A percentile compares a stretch with the other conserved stretches of the same genome.
Evolutionary conservation across 75 land plant species (phyloP).

Genomic region (Adiantum capillusveneris): DNA sequence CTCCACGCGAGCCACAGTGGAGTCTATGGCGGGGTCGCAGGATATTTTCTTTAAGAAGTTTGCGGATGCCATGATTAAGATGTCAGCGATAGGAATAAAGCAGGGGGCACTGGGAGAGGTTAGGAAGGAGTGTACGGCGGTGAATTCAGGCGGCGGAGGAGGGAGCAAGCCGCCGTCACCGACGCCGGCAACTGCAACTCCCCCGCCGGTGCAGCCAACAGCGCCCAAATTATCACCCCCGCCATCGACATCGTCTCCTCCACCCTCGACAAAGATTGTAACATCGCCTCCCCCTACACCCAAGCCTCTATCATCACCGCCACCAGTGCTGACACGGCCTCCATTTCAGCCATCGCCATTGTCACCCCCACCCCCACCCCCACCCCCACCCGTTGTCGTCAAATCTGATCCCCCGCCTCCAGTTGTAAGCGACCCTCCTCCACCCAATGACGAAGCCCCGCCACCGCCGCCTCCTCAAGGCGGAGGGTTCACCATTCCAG

Average conservation of each 20-base stretch:
- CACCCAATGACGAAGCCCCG: not conserved
- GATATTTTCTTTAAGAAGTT: constrained; percentile 47
- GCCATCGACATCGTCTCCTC: not conserved
- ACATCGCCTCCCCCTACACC: not conserved
- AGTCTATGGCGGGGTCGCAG: constrained; percentile 42
- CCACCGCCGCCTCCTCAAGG: constrained; percentile 2
- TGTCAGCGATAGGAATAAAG: constrained; percentile 35
- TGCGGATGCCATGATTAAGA: constrained; percentile 48
- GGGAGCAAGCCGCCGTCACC: not conserved
- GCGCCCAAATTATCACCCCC: not conserved
- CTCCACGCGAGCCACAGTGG: constrained; percentile 39
- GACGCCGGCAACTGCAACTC: not conserved
- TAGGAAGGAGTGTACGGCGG: constrained; percentile 32
- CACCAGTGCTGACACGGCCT: not conserved
- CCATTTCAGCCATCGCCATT: not conserved
- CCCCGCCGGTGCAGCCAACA: not conserved
- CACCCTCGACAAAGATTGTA: not conserved
- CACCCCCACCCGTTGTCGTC: not conserved
- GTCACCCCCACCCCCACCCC: not conserved
- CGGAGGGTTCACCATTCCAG: not conserved
- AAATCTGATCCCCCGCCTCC: not conserved
- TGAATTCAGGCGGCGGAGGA: not conserved
- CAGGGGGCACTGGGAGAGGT: constrained; percentile 50
- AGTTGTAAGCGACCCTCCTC: not conserved
- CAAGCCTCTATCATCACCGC: not conserved